Evolutionary conservation across 768 basidiomycete genomes (phyloP).

Genomic region (Russula earlei): DNA sequence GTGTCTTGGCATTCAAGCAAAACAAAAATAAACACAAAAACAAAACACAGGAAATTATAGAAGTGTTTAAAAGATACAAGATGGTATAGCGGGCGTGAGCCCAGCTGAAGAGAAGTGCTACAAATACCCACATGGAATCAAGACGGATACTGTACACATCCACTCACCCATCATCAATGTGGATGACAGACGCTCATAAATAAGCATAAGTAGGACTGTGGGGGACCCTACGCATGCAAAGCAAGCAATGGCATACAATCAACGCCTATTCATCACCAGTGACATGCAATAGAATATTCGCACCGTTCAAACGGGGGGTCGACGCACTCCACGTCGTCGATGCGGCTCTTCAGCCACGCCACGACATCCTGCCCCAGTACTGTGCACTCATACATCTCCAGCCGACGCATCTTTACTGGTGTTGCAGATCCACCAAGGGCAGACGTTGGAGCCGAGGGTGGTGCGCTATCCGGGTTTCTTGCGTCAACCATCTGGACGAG

Average conservation of each 20-base stretch:
- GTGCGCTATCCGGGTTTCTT: constrained; percentile 48
- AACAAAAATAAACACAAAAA: not conserved
- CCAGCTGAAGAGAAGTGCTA: constrained; percentile 8
- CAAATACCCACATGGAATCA: constrained; percentile 7
- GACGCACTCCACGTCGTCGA: constrained; percentile 52
- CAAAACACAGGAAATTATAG: constrained; percentile 1
- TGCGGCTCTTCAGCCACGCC: constrained; percentile 52
- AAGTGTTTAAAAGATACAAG: constrained; percentile 5
- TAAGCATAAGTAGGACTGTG: constrained; percentile 22
- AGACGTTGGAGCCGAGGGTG: constrained; percentile 24
- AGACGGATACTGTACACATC: constrained; percentile 5
- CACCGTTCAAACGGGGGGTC: constrained; percentile 46
- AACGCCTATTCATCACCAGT: constrained; percentile 17
- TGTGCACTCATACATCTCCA: constrained; percentile 63
- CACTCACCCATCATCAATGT: not conserved
- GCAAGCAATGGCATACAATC: constrained; percentile 10
- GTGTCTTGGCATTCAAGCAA: not conserved
- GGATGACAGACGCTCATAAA: constrained; percentile 13
- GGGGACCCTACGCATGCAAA: constrained; percentile 18
- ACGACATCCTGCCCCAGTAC: constrained; percentile 60
- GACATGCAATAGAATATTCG: constrained; percentile 20
- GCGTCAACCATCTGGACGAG: constrained; percentile 65
- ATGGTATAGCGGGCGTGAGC: not conserved
- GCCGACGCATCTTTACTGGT: constrained; percentile 42
- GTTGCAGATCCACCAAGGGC: constrained; percentile 37